phyloP scores from a whole-genome alignment of 2,329 filamentous ascomycete genomes.

The Raffaelea arxii region DNA sequence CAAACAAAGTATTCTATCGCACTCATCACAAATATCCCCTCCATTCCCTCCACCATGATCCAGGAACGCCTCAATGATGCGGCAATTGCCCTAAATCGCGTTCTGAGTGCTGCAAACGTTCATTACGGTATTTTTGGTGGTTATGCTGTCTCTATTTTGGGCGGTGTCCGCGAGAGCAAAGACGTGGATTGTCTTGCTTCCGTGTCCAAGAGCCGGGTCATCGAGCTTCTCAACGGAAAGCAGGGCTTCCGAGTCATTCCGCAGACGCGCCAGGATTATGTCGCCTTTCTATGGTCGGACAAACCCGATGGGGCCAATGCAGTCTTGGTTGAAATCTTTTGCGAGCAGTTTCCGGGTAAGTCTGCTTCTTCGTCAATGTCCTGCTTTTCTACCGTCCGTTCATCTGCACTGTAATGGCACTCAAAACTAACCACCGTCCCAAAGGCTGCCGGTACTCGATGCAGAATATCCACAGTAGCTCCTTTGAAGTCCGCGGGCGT shows the following conservation, averaged over 20 bases:
- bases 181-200: conserved; percentile 2
- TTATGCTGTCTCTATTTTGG: background rate
- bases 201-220: background rate
- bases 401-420: too few relatives aligned
- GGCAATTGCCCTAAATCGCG: background rate
- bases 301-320: background rate
- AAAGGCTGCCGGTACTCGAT: background rate
- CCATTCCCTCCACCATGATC: background rate
- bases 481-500: background rate
- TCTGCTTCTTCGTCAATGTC: background rate
- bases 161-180: conserved; percentile 1
- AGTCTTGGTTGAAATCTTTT: conserved; percentile 1
- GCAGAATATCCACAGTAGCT: background rate
- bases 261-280: background rate
- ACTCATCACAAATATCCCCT: background rate
- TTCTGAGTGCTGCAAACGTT: background rate
- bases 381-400: too few relatives aligned
- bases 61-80: conserved; percentile 2
- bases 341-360: conserved; percentile 2
- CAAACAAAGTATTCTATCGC: background rate
- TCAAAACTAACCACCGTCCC: too few relatives aligned
- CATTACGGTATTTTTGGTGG: background rate
- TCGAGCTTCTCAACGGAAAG: background rate
- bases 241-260: background rate
- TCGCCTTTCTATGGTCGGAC: conserved; percentile 2